Percentiles rank a stretch among this genome's conserved stretches.
phyloP scores from a whole-genome alignment of 2,329 filamentous ascomycete genomes.

The Metarhizium guizhouense region DNA sequence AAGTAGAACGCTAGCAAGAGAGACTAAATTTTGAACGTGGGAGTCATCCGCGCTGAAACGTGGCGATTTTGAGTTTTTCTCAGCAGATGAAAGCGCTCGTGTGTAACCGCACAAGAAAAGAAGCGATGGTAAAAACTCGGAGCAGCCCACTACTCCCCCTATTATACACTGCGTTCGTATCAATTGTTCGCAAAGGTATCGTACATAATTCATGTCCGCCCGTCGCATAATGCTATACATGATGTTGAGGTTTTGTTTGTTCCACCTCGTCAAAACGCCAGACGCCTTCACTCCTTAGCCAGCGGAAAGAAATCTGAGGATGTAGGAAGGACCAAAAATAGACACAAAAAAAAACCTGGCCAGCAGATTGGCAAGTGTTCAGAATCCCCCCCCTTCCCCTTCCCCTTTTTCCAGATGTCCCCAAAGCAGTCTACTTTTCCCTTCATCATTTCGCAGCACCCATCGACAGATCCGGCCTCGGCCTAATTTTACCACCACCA shows the following conservation, averaged over 20 bases:
- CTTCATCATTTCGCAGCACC: neutral
- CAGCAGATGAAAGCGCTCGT: too few species aligned
- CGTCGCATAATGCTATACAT: neutral
- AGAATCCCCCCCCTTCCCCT: neutral
- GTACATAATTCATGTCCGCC: neutral
- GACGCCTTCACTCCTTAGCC: neutral
- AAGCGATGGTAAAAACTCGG: too few species aligned
- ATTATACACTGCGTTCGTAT: too few species aligned
- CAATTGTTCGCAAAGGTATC: neutral
- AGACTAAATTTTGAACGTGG: too few species aligned
- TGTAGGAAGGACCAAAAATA: neutral
- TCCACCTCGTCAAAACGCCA: conserved; percentile 2
- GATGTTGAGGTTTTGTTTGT: neutral
- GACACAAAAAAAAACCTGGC: neutral
- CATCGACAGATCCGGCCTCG: neutral
- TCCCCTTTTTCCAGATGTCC: too few species aligned
- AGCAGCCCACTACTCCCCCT: too few species aligned
- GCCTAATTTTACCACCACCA: conserved; percentile 10
- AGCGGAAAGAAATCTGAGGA: too few species aligned
- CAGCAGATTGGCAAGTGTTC: neutral
- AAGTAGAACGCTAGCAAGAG: too few species aligned
- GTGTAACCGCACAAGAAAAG: too few species aligned
- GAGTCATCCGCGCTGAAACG: too few species aligned
- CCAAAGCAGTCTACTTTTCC: too few species aligned
- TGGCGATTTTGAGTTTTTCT: too few species aligned